phyloP scores from a whole-genome alignment of 169 alveolate genomes.

The Cryptosporidium xiaoi region DNA sequence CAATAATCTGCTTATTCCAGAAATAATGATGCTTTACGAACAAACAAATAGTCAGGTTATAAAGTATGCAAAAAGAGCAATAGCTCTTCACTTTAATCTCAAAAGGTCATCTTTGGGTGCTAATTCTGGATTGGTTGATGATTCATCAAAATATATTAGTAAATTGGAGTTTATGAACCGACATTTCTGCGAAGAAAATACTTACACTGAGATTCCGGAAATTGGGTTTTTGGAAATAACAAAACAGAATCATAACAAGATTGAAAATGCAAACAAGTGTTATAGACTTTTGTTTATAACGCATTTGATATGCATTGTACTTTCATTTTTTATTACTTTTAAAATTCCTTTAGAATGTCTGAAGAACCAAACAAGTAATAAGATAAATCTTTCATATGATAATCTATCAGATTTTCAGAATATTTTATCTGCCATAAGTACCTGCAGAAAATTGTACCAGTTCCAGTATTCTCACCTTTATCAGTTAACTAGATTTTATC shows the following conservation, averaged over 20 bases:
- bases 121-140: not conserved
- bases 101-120: not conserved
- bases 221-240: conserved; percentile 41
- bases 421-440: not conserved
- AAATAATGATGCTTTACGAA: conserved; percentile 37
- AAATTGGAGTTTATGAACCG: not conserved
- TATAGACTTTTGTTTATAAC: conserved; percentile 26
- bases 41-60: conserved; percentile 49
- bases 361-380: not conserved
- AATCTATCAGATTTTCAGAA: not conserved
- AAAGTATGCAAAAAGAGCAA: conserved; percentile 33
- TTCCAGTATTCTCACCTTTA: conserved; percentile 59
- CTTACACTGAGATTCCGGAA: conserved; percentile 50
- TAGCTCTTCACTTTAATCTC: conserved; percentile 29
- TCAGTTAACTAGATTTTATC: conserved; percentile 59
- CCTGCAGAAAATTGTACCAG: conserved; percentile 44
- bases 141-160: not conserved
- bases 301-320: conserved; percentile 11
- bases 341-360: conserved; percentile 32
- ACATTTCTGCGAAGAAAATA: not conserved
- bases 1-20: conserved; percentile 43
- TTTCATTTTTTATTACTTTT: conserved; percentile 36
- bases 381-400: not conserved
- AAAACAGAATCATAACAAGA: not conserved
- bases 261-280: conserved; percentile 20